These are phyloP conservation scores for Tuber borchii DNA, from an alignment of 495 filamentous ascomycete genomes.

Conservation along the genomic window DNA sequence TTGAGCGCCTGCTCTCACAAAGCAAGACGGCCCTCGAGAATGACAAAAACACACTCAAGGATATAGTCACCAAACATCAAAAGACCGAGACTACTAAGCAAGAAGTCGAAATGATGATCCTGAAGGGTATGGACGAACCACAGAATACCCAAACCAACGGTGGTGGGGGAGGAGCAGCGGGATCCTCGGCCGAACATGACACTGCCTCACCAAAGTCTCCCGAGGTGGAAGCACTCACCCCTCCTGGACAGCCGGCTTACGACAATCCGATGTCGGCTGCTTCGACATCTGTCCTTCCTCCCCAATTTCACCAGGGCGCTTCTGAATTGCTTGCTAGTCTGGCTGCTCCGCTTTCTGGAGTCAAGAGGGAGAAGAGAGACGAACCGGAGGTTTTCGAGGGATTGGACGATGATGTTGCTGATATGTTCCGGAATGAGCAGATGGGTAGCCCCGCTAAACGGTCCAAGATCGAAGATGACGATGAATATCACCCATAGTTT, in stretches of 20 bases:
- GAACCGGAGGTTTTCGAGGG: conserved; percentile 59
- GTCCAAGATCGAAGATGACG: conserved; percentile 40
- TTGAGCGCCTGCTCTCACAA: conserved; percentile 73
- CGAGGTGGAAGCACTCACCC: conserved; percentile 75
- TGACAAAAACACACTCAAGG: conserved; percentile 59
- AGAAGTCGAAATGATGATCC: conserved; percentile 82
- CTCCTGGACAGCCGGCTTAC: conserved; percentile 51
- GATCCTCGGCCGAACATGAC: conserved; percentile 42
- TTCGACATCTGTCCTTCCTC: conserved; percentile 43
- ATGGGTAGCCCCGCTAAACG: conserved; percentile 30
- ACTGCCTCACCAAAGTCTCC: conserved; percentile 53
- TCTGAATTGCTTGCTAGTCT: conserved; percentile 52
- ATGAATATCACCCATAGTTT: conserved; percentile 37
- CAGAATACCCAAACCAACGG: conserved; percentile 32
- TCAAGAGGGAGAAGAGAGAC: conserved; percentile 72
- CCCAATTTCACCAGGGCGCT: conserved; percentile 44
- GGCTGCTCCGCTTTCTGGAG: conserved; percentile 44
- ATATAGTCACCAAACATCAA: conserved; percentile 55
- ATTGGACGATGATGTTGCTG: conserved; percentile 76
- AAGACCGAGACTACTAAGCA: conserved; percentile 69
- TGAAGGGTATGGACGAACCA: conserved; percentile 62
- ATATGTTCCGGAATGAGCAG: conserved; percentile 59
- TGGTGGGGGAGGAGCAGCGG: conserved; percentile 41
- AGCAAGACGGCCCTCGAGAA: conserved; percentile 61
- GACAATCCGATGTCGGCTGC: conserved; percentile 30